A percentile compares a stretch with the other conserved stretches of the same genome.
Conservation (phyloP, 176 grass and related monocot species). For the Puya raimondii region DNA sequence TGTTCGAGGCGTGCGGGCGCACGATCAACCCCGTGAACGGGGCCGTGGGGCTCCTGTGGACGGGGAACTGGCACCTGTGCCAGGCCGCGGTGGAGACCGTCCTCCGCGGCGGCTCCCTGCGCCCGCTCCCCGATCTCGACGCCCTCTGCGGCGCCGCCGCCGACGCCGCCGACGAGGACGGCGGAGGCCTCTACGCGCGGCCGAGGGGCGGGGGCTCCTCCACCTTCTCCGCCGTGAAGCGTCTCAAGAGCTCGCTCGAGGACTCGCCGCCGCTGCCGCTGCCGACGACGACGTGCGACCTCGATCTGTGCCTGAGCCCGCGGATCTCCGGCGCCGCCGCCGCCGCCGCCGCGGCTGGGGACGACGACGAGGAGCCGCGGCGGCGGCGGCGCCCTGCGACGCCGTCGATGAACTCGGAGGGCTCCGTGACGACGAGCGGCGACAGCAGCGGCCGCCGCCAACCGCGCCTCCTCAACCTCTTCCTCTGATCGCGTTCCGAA, state of each 20-base stretch:
- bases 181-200: slow-evolving; percentile 34
- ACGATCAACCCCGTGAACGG: slow-evolving; percentile 97
- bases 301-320: slow-evolving; percentile 44
- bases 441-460: slow-evolving; percentile 18
- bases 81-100: slow-evolving; percentile 78
- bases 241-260: slow-evolving; percentile 15
- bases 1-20: slow-evolving; percentile 84
- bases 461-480: slow-evolving; percentile 62
- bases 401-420: slow-evolving; percentile 69
- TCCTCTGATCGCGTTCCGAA: slow-evolving; percentile 29
- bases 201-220: background rate
- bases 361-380: slow-evolving; percentile 7
- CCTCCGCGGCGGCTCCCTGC: slow-evolving; percentile 56
- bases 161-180: background rate
- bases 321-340: background rate
- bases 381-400: slow-evolving; percentile 20
- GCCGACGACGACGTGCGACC: slow-evolving; percentile 27
- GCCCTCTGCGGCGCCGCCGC: background rate
- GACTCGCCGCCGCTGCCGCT: background rate
- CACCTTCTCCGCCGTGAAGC: slow-evolving; percentile 9
- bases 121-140: slow-evolving; percentile 38
- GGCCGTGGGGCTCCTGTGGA: slow-evolving; percentile 67
- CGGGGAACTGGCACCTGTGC: slow-evolving; percentile 88
- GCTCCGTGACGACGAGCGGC: slow-evolving; percentile 56
- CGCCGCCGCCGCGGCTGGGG: slow-evolving; percentile 1